Conservation (phyloP, 2,329 filamentous ascomycete genomes). For the Pyrenochaeta sp. region DNA sequence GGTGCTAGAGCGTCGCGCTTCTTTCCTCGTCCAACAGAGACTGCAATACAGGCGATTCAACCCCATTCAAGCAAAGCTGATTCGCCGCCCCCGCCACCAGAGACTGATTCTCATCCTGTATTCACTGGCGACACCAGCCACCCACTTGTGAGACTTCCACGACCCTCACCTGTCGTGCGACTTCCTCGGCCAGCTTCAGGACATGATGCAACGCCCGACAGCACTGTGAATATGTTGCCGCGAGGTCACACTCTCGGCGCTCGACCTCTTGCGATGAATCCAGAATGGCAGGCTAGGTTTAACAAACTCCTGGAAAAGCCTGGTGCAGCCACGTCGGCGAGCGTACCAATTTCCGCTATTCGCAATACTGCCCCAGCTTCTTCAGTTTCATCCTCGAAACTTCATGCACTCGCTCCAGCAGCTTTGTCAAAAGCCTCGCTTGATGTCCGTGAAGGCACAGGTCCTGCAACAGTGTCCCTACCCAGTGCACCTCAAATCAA, state of each 20-base stretch:
- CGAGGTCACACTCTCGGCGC: slow-evolving; percentile 42
- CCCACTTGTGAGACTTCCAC: slow-evolving; percentile 74
- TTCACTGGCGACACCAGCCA: slow-evolving; percentile 71
- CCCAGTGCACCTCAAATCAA: slow-evolving; percentile 51
- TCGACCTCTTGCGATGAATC: slow-evolving; percentile 48
- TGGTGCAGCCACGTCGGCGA: slow-evolving; percentile 16
- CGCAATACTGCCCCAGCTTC: slow-evolving; percentile 29
- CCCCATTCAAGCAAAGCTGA: slow-evolving; percentile 32
- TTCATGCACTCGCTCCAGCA: slow-evolving; percentile 64
- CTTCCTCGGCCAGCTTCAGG: slow-evolving; percentile 68
- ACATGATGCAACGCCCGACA: slow-evolving; percentile 46
- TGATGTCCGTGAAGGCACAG: slow-evolving; percentile 56
- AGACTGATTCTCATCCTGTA: slow-evolving; percentile 75
- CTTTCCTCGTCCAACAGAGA: slow-evolving; percentile 43
- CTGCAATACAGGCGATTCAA: slow-evolving; percentile 22
- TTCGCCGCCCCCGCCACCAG: slow-evolving; percentile 65
- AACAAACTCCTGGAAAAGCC: slow-evolving; percentile 77
- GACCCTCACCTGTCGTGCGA: slow-evolving; percentile 77
- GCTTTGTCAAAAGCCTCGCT: slow-evolving; percentile 69
- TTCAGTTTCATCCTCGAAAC: slow-evolving; percentile 47
- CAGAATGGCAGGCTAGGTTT: slow-evolving; percentile 83
- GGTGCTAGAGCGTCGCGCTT: slow-evolving; percentile 46
- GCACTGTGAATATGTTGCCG: slow-evolving; percentile 51
- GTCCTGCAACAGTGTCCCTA: slow-evolving; percentile 74
- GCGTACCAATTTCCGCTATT: slow-evolving; percentile 36